Evolutionary conservation across 306 rosid genomes (phyloP).

Genomic region (Cajanus cajan): DNA sequence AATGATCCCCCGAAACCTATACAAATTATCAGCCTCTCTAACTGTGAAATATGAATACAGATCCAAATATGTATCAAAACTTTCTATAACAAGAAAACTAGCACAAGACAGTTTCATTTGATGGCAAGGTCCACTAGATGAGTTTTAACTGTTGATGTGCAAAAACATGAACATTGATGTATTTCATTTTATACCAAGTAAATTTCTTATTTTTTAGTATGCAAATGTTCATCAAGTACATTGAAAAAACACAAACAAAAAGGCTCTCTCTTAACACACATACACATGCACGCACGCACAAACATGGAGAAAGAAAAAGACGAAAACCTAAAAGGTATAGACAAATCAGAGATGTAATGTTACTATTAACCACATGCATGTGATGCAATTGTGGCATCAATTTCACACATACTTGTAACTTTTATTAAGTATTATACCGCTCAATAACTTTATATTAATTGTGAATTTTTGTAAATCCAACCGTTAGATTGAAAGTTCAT

Average conservation of each 20-base stretch:
- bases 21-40: neutral
- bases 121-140: neutral
- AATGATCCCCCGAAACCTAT: neutral
- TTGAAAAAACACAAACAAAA: neutral
- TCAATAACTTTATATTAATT: too few species aligned
- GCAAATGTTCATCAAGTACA: neutral
- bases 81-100: neutral
- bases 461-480: too few species aligned
- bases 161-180: neutral
- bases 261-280: neutral
- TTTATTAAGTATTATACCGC: too few species aligned
- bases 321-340: neutral
- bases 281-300: neutral
- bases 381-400: neutral
- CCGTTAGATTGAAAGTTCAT: too few species aligned
- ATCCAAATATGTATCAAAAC: neutral
- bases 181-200: neutral
- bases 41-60: neutral
- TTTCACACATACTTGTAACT: neutral
- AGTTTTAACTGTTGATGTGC: conserved; percentile 1
- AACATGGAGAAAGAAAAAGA: neutral
- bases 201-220: neutral
- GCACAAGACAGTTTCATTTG: neutral
- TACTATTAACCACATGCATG: neutral
- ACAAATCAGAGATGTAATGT: neutral